phyloP scores from a whole-genome alignment of 2,329 filamentous ascomycete species.

The Pestalotiopsis sp. region DNA sequence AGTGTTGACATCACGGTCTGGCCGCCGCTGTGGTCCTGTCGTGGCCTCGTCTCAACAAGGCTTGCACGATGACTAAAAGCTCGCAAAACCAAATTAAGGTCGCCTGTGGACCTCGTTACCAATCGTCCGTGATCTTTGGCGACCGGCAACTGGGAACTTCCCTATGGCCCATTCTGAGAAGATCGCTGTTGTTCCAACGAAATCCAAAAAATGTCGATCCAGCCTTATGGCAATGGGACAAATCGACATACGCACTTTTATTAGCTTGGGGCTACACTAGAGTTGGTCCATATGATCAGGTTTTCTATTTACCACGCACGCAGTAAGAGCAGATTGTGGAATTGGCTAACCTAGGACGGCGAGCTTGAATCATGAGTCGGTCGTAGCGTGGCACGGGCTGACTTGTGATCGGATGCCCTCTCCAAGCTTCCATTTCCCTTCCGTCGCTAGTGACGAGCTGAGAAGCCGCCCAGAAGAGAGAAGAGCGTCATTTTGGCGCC shows the following conservation, averaged over 20 bases:
- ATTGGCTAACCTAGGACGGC: background rate
- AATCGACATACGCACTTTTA: background rate
- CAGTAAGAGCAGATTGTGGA: background rate
- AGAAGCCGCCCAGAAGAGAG: background rate
- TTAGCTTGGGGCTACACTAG: background rate
- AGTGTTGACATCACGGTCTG: background rate
- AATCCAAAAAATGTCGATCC: background rate
- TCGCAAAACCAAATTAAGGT: background rate
- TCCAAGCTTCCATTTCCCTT: background rate
- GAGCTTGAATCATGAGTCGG: background rate
- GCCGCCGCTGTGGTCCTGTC: background rate
- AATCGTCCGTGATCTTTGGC: background rate
- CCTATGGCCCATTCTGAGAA: background rate
- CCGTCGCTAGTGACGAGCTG: background rate
- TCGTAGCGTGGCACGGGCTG: background rate
- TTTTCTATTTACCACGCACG: background rate
- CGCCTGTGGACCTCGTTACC: background rate
- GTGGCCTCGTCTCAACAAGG: background rate
- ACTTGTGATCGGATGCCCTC: background rate
- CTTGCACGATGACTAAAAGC: background rate
- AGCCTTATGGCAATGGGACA: background rate
- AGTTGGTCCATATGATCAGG: background rate
- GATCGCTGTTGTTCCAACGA: background rate
- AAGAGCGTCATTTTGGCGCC: background rate
- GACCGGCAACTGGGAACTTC: background rate